phyloP scores from a whole-genome alignment of 768 basidiomycete genomes.

The Gelatoporia subvermispora region DNA sequence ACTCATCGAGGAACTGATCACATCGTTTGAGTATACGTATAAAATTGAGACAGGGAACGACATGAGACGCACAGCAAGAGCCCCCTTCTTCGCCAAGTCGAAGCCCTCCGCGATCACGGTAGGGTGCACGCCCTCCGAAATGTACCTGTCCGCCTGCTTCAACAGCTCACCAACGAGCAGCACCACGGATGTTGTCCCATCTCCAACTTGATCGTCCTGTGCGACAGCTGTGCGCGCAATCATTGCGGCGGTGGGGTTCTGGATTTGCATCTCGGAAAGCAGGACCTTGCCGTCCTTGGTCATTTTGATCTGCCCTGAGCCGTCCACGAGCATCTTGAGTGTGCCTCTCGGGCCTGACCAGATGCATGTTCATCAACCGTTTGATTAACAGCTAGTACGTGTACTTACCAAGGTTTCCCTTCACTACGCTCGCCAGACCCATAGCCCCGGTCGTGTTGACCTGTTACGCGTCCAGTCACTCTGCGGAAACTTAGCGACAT shows the following conservation, averaged over 20 bases:
- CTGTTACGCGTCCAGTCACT: conserved; percentile 33
- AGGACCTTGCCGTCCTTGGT: conserved; percentile 99
- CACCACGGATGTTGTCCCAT: conserved; percentile 97
- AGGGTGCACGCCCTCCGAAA: conserved; percentile 96
- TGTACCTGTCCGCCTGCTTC: conserved; percentile 97
- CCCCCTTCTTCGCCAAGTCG: conserved; percentile 96
- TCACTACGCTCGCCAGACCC: conserved; percentile 95
- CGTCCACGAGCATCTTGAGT: conserved; percentile 99
- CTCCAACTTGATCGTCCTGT: conserved; percentile 98
- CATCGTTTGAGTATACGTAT: conserved; percentile 16
- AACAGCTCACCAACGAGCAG: conserved; percentile 92
- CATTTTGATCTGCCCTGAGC: conserved; percentile 98
- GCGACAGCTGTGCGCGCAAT: conserved; percentile 97
- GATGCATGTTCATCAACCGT: background rate
- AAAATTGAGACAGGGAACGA: conserved; percentile 5
- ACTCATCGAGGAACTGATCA: conserved; percentile 85
- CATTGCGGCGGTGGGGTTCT: conserved; percentile 99
- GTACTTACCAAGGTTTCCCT: conserved; percentile 84
- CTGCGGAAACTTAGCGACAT: conserved; percentile 5
- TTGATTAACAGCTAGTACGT: conserved; percentile 5
- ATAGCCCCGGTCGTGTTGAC: conserved; percentile 93
- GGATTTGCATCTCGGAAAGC: conserved; percentile 99
- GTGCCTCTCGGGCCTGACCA: conserved; percentile 87
- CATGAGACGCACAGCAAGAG: conserved; percentile 61
- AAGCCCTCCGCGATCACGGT: conserved; percentile 93